Base-by-base conservation (phyloP, 345 rosid genomes). In the Mallotus nudiflorus region DNA sequence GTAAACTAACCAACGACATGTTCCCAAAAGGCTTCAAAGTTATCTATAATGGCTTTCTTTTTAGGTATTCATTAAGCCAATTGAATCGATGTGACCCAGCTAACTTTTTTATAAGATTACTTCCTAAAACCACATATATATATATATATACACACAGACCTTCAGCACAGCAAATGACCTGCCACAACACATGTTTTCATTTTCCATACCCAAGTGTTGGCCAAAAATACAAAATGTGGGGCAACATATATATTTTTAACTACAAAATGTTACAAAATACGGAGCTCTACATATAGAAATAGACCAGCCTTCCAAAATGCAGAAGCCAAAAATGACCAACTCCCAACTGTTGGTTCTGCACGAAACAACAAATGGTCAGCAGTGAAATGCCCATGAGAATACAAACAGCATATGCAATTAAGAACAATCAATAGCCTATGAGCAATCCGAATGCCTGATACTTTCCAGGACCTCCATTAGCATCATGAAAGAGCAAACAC, bases 241-340 rank as follows among this genome's bases (percentile, higher is more conserved):
- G 3, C 24, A n/a, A n/a, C n/a, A n/a, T n/a, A n/a, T 54, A 44
- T 28, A 64, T 54, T 54, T 57, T 53, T 51, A 20, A 9, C 20
- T 66, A 57, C 58, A 59, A 49, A 49, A 31, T n/a, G 15, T 66
- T 49, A 57, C 70, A 65, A 48, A 58, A 18, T 25, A 24, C 7
- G n/a, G 19, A 50, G 46, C 51, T 24, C 6, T 31, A 56, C 20
- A 65, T 27, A 35, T 27, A 20, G 73, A 22, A 52, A 31, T 29
- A 24, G 31, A 29, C 62, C 62, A 28, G 53, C 54, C 54, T 31
- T 62, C 16, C 68, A 44, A 28, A 52, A 64, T 54, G 64, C 54
- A 40, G 25, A 56, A 42, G 55, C 75, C 62, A 64, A 52, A 55
- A n/a, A 72, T 31, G 55, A 54, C 50, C 64, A 73, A 27, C 29